Evolutionary conservation across 805 yeast species (phyloP), one percentile per base, ranked within the genome.

Genomic region (Saccharomycopsis lassenensis): DNA sequence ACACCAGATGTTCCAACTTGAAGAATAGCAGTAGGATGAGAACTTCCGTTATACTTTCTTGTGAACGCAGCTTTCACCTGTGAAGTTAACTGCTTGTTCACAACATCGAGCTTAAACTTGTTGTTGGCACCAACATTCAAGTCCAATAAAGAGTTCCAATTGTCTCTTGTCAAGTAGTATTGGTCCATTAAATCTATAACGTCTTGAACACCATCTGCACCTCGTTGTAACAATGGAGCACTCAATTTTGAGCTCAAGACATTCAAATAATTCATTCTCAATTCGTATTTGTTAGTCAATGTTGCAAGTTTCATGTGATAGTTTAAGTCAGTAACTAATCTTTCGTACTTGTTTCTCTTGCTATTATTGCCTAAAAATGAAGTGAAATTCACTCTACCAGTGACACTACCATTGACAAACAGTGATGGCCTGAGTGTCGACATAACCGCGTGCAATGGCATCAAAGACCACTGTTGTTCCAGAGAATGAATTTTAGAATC

Each of bases 361-460:
- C 95, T 84, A 50, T 83, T 82, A 52, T 87, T 89, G 0, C 97
- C 98, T 36, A 89, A 62, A 83, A 87, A 87, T 1, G 78, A 61
- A 0, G 95, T 73, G 59, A 89, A 89, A 57, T 74, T 77, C 37
- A 78, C 74, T 46, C 94, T 63, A 7, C 80, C 80, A 1, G 67
- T 57, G 33, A 79, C 56, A 33, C 67, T 69, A 5, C 95, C 96
- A 11, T 83, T 77, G 15, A 85, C 76, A 45, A 66, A 69, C 23
- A 74, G 73, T 1, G 84, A 68, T 1, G 97, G 98, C 33, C 71
- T 61, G 8, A 91, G 84, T 0, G 94, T 71, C 1, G 96, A 87
- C 65, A 81, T 63, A 3, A 85, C 68, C 0, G 86, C 96, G 57
- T 85, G 95, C 49, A 85, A 67, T 5, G 97, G 98, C 64, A 91